Base-by-base conservation (phyloP, 202 grass and related monocot genomes). In the Saccharum hybrid region DNA sequence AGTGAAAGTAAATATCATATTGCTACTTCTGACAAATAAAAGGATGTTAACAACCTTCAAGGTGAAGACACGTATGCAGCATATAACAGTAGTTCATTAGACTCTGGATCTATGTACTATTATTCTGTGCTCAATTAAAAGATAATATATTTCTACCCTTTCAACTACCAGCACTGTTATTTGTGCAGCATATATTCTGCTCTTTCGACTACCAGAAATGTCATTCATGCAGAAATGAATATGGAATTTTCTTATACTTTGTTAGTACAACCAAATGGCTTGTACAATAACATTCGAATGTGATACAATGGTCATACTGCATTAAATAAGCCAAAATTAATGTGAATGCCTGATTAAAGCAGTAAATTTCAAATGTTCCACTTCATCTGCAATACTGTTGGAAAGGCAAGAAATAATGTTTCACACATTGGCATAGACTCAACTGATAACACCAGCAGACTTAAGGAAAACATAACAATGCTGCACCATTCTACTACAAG, bases 331-430 rank as follows among this genome's bases (percentile, higher is more conserved):
- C 23, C 21, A 77, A 82, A 39, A 33, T 4, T 48, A 72, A 41
- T 21, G 31, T 61, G 79, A 14, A 78, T 78, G 26, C 21, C 66
- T 72, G 63, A 14, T 56, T 68, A 73, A 78, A 74, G 8, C 67
- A 63, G 62, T 69, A 69, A 31, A 67, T 79, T 59, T 10, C 13
- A 78, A 42, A 67, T 77, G 68, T 37, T 28, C 7, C 14, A 23
- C 13, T 65, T 48, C 51, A 83, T 22, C 40, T 68, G 18, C 74
- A 80, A n/a, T 61, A 83, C 31, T 41, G 13, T 31, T 67, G 6
- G 10, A 72, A 72, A 78, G 8, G 81, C 19, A 84, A 75, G 62
- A 84, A 66, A 48, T 37, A 86, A 8, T 39, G 39, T 23, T 90
- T 73, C 61, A 31, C 31, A 72, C 62, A 83, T 36, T 61, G 63